A percentile compares a stretch with the other conserved stretches of the same genome.
These are phyloP conservation scores for Russula virescens DNA, from an alignment of 768 basidiomycete species.

Conservation along the genomic window DNA sequence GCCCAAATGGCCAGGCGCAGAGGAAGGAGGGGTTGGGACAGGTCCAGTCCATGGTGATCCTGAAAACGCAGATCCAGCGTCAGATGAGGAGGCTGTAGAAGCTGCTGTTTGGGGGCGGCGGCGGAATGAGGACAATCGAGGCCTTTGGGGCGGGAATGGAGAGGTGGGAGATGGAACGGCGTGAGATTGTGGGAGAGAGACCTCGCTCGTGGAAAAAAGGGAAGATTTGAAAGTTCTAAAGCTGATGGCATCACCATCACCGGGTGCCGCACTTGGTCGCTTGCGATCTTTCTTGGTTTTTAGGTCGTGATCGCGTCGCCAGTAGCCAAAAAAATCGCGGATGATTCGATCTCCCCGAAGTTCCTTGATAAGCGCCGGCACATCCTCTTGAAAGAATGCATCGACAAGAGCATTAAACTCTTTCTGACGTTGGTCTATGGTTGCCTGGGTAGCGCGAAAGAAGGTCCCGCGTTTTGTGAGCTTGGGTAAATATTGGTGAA, in stretches of 20 bases:
- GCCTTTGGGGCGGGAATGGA: constrained; percentile 6
- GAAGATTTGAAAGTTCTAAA: constrained; percentile 51
- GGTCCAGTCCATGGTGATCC: neutral
- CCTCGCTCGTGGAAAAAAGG: constrained; percentile 44
- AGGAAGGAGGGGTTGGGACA: neutral
- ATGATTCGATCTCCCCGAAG: constrained; percentile 52
- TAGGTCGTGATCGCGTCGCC: constrained; percentile 67
- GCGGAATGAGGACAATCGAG: neutral
- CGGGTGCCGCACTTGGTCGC: constrained; percentile 23
- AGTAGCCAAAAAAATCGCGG: constrained; percentile 74
- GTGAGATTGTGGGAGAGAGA: constrained; percentile 25
- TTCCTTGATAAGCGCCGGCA: constrained; percentile 63
- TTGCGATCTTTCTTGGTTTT: constrained; percentile 37
- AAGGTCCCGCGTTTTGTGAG: constrained; percentile 67
- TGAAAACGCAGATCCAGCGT: constrained; percentile 3
- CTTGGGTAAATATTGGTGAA: constrained; percentile 60
- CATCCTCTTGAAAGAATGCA: constrained; percentile 51
- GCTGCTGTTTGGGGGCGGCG: neutral
- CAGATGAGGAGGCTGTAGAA: constrained; percentile 5
- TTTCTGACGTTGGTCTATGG: constrained; percentile 52
- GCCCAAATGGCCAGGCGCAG: constrained; percentile 5
- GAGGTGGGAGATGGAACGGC: constrained; percentile 19
- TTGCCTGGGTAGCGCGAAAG: constrained; percentile 65
- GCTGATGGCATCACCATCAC: constrained; percentile 19
- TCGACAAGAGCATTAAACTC: constrained; percentile 58